Percentiles rank a stretch among this genome's conserved stretches.
phyloP scores from a whole-genome alignment of 2,329 filamentous ascomycete genomes.

The Aspergillus uvarum region DNA sequence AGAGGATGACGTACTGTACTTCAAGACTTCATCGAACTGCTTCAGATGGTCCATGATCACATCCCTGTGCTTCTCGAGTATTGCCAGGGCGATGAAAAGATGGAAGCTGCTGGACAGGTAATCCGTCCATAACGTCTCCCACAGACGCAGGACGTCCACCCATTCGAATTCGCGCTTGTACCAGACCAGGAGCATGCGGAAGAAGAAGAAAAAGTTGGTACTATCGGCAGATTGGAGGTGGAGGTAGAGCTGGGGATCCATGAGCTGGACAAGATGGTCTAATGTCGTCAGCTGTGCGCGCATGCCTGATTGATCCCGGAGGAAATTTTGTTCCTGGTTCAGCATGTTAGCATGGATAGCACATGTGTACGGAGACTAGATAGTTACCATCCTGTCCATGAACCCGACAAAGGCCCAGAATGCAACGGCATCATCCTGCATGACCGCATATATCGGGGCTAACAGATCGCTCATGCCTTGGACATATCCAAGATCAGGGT shows the following conservation, averaged over 20 bases:
- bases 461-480: constrained; percentile 98
- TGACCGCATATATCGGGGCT: constrained; percentile 91
- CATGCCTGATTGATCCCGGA: constrained; percentile 96
- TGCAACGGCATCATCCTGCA: constrained; percentile 94
- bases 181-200: constrained; percentile 98
- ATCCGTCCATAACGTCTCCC: constrained; percentile 95
- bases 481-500: constrained; percentile 91
- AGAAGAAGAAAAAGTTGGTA: constrained; percentile 99
- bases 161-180: constrained; percentile 97
- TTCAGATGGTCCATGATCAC: constrained; percentile 93
- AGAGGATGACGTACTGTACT: constrained; percentile 68
- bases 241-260: constrained; percentile 91
- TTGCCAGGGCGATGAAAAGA: constrained; percentile 88
- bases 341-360: constrained; percentile 6
- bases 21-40: constrained; percentile 95
- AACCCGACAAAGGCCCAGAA: constrained; percentile 97
- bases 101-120: constrained; percentile 87
- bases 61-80: constrained; percentile 91
- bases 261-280: constrained; percentile 92
- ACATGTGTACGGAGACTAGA: background rate
- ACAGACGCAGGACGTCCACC: constrained; percentile 79
- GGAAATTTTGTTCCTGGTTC: constrained; percentile 77
- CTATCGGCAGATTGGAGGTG: constrained; percentile 88
- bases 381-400: constrained; percentile 82
- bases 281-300: constrained; percentile 84